phyloP scores from a whole-genome alignment of 768 basidiomycete species.

The Filobasidium floriforme region DNA sequence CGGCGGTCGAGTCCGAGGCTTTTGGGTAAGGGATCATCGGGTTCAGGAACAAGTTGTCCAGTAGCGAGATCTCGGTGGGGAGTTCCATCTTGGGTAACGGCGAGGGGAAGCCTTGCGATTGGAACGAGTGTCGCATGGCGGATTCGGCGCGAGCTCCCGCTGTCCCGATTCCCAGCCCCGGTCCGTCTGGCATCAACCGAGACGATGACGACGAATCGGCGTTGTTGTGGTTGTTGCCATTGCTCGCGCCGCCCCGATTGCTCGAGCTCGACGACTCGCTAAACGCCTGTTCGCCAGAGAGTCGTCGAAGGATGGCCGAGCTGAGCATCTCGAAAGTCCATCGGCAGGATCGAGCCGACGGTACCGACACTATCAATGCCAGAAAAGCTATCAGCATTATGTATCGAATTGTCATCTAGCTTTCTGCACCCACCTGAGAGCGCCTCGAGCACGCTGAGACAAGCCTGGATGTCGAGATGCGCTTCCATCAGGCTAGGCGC shows the following conservation, averaged over 20 bases:
- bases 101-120: constrained; percentile 35
- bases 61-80: constrained; percentile 42
- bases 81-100: constrained; percentile 37
- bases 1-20: constrained; percentile 42
- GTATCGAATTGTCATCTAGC: too few species aligned
- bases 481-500: constrained; percentile 42
- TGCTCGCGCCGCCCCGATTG: background rate
- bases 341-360: constrained; percentile 27
- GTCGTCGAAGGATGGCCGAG: constrained; percentile 26
- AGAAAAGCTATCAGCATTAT: background rate
- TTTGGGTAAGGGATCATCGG: constrained; percentile 43
- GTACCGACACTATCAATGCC: constrained; percentile 25
- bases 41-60: constrained; percentile 45
- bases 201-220: background rate
- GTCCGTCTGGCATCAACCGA: background rate
- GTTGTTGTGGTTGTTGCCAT: background rate
- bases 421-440: constrained; percentile 40
- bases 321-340: constrained; percentile 31
- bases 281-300: constrained; percentile 24
- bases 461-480: constrained; percentile 44
- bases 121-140: constrained; percentile 27
- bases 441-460: constrained; percentile 41
- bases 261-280: constrained; percentile 6
- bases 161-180: background rate
- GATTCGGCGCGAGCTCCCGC: constrained; percentile 16